phyloP scores from a whole-genome alignment of 2,329 filamentous ascomycete species.

The Penicillium hesseltinei region DNA sequence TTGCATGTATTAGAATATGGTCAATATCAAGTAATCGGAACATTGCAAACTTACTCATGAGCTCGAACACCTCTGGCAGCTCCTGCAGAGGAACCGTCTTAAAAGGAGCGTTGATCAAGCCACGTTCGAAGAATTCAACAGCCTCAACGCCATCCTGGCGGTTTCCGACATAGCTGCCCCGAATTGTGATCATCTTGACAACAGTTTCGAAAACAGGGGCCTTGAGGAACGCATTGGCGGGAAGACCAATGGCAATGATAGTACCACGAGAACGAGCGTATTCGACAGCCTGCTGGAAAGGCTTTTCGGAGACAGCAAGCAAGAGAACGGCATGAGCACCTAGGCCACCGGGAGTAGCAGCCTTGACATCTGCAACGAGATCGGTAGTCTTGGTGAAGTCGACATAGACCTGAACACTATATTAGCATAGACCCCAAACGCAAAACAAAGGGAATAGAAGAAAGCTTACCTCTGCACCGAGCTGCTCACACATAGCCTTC shows the following conservation, averaged over 20 bases:
- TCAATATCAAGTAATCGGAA: neutral
- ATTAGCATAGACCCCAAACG: neutral
- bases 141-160: conserved; percentile 84
- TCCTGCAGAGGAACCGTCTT: conserved; percentile 80
- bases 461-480: conserved; percentile 59
- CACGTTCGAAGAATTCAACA: conserved; percentile 81
- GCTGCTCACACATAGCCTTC: conserved; percentile 60
- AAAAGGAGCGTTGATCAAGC: conserved; percentile 81
- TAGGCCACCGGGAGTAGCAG: conserved; percentile 72
- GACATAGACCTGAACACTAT: conserved; percentile 57
- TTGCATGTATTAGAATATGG: conserved; percentile 17
- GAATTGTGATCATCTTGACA: conserved; percentile 85
- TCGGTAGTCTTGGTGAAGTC: conserved; percentile 77
- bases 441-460: neutral
- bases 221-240: conserved; percentile 72
- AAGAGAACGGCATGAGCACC: conserved; percentile 86
- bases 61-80: conserved; percentile 73
- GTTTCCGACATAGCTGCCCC: conserved; percentile 92
- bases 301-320: conserved; percentile 82
- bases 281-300: conserved; percentile 89
- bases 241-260: conserved; percentile 86
- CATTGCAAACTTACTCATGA: conserved; percentile 54
- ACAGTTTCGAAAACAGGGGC: conserved; percentile 90
- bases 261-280: conserved; percentile 81
- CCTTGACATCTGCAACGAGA: conserved; percentile 80